Evolutionary conservation across 2,329 filamentous ascomycete genomes (phyloP), one percentile per base, ranked within the genome.

Genomic region (Orbilia oligospora): DNA sequence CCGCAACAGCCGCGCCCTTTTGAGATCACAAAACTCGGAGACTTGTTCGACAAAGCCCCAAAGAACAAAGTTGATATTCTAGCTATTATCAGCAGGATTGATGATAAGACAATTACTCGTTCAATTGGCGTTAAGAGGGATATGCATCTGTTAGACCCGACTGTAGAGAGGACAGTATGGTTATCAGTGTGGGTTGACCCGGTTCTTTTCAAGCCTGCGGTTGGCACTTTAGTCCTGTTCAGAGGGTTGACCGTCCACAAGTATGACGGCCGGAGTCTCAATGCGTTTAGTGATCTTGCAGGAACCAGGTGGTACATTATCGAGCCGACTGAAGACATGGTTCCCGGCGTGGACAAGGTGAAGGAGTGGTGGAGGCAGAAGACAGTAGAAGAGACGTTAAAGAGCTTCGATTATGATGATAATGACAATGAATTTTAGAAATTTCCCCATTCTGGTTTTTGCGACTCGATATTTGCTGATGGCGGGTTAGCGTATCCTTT

Each of bases 61-160:
- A 66, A 27, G 20, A 69, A 30, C 33, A 75, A 58, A 44, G 36
- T 73, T 20, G 66, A 64, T 41, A 46, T 73, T 18, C 36, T 76
- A 27, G 22, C 67, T 16, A 48, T 69, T n/a, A 76, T 80, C 27
- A 36, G 38, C 10, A 36, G 33, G 12, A 68, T 65, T 30, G 66
- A 69, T 41, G 51, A 66, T 30, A 44, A 63, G 20, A 71, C 76
- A 18, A 65, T 80, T 46, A 75, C 58, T 30, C 80, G 80, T 9
- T 66, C 76, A 5, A 80, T 66, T 38, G 75, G 80, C 46, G 36
- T 80, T 38, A 81, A 81, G 49, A 72, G 80, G 63, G 75, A 81
- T 33, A 55, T 63, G 55, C 73, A 65, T 24, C 24, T 80, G 20
- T n/a, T 79, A 20, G 71, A 81, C 48, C 76, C 68, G 27, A 67